phyloP scores from a whole-genome alignment of 306 rosid genomes.

The Castanea sativa region DNA sequence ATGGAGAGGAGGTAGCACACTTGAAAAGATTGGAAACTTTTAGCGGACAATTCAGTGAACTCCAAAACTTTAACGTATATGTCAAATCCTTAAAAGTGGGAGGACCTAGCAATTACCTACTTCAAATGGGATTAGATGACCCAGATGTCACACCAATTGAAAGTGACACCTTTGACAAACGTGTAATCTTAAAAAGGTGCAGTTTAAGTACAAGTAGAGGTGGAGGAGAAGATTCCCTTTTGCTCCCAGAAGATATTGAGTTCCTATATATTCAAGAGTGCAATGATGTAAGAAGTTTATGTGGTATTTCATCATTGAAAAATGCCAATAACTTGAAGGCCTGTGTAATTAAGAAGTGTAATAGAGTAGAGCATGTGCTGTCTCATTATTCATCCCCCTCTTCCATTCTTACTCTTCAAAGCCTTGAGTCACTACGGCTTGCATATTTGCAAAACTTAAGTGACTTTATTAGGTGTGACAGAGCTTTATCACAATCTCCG shows the following conservation, averaged over 20 bases:
- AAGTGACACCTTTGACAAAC: no score
- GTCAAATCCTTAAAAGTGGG: no score
- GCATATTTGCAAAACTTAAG: neutral
- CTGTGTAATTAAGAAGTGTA: neutral
- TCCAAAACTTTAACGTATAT: no score
- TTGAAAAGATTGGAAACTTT: no score
- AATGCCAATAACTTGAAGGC: neutral
- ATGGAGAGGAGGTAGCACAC: no score
- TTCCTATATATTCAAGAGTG: neutral
- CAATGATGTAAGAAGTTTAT: neutral
- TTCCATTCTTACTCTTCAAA: neutral
- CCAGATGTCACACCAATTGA: no score
- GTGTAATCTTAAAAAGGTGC: neutral
- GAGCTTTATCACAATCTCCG: neutral
- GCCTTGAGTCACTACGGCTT: slow-evolving; percentile 1
- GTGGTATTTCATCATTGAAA: neutral
- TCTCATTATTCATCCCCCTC: slow-evolving; percentile 9
- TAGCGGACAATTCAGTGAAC: no score
- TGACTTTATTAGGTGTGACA: neutral
- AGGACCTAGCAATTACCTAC: no score
- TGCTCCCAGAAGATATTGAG: slow-evolving; percentile 11
- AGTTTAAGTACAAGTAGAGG: neutral
- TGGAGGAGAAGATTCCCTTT: neutral
- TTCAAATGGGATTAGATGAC: no score
- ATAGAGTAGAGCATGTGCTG: neutral